These are phyloP conservation scores for Magnolia changhungtana DNA, from an alignment of 164 flowering plant genomes.

Conservation along the genomic window DNA sequence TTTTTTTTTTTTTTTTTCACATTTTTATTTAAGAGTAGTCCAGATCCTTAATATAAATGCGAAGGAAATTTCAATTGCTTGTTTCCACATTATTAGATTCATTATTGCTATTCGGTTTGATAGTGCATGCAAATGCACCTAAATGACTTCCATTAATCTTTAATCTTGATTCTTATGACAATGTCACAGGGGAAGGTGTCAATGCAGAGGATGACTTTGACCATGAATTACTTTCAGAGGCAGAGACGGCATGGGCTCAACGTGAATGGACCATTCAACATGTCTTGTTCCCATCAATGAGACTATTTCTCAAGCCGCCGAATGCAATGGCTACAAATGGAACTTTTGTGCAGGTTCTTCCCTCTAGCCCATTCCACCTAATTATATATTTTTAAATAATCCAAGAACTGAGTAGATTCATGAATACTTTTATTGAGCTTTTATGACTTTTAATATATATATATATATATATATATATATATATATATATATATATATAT, in stretches of 20 bases:
- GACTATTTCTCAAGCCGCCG: constrained; percentile 86
- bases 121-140: neutral
- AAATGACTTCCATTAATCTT: neutral
- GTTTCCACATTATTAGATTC: neutral
- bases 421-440: neutral
- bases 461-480: too few species aligned
- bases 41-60: neutral
- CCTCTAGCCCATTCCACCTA: neutral
- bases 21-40: neutral
- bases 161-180: constrained; percentile 5
- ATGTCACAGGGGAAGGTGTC: constrained; percentile 23
- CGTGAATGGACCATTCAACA: constrained; percentile 97
- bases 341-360: constrained; percentile 82
- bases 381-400: neutral
- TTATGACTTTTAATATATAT: neutral
- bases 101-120: too few species aligned
- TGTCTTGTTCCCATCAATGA: constrained; percentile 82
- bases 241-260: constrained; percentile 91
- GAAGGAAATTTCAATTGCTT: neutral
- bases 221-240: constrained; percentile 66
- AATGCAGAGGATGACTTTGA: constrained; percentile 44
- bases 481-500: too few species aligned
- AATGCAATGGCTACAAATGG: constrained; percentile 83
- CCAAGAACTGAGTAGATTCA: neutral
- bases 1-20: too few species aligned